Percentiles rank a stretch among this genome's conserved stretches.
Conservation (phyloP, 257 asterid genomes). For the Nemophila menziesii region DNA sequence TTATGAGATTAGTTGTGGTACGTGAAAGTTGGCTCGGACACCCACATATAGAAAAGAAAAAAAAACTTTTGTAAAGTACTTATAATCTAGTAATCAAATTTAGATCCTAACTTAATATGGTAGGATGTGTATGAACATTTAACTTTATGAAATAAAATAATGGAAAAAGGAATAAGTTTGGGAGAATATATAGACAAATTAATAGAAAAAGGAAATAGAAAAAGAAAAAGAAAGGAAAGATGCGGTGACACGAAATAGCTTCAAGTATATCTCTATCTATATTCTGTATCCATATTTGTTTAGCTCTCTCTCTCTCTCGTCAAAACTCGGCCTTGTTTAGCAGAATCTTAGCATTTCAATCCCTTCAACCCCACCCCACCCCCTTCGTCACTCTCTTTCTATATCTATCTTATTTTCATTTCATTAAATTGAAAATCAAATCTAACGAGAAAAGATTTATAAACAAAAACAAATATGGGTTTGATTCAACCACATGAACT, state of each 20-base stretch:
- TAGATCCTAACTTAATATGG: too few species aligned
- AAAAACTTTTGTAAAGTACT: too few species aligned
- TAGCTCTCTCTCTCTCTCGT: constrained; percentile 16
- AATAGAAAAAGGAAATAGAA: neutral
- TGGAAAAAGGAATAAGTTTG: neutral
- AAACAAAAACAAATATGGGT: neutral
- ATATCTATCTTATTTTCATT: neutral
- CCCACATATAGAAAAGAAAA: too few species aligned
- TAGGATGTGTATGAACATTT: too few species aligned
- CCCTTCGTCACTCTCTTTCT: constrained; percentile 10
- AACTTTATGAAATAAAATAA: neutral
- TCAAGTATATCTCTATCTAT: constrained; percentile 13
- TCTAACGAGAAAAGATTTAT: neutral
- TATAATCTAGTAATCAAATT: too few species aligned
- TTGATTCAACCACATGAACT: neutral
- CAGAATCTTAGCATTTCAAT: constrained; percentile 43
- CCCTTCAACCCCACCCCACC: constrained; percentile 10
- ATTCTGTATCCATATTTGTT: constrained; percentile 4
- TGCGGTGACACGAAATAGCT: constrained; percentile 41
- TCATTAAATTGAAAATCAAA: neutral
- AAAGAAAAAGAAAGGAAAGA: constrained; percentile 9
- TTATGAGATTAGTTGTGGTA: too few species aligned
- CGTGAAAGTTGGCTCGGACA: too few species aligned
- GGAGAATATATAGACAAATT: neutral
- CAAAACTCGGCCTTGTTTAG: constrained; percentile 54